phyloP scores from a whole-genome alignment of 169 alveolate genomes.

The Plasmodium gallinaceum region DNA sequence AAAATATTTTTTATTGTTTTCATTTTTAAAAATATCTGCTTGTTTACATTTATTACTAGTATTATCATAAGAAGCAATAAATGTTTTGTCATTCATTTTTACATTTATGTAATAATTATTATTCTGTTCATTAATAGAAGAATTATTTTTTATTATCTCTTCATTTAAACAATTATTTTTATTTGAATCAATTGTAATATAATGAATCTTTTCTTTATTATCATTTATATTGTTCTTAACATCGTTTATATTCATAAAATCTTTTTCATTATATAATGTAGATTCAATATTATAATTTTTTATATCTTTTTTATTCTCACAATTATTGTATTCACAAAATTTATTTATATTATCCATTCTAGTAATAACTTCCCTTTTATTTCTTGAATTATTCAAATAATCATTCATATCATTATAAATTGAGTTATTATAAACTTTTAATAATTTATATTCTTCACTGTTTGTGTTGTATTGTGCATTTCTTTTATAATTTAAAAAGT shows the following conservation, averaged over 20 bases:
- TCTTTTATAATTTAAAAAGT: too few species aligned
- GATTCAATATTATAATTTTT: neutral
- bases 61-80: slow-evolving; percentile 3
- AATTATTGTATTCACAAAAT: neutral
- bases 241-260: neutral
- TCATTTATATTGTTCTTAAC: neutral
- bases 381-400: too few species aligned
- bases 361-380: neutral
- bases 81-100: neutral
- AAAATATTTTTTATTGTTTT: neutral
- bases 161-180: neutral
- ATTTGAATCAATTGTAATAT: neutral
- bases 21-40: neutral
- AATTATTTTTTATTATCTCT: neutral
- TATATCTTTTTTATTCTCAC: neutral
- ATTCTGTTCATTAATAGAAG: neutral
- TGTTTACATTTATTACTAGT: slow-evolving; percentile 1
- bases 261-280: neutral
- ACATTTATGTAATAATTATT: neutral
- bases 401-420: too few species aligned
- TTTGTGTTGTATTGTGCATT: too few species aligned
- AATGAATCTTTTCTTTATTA: neutral
- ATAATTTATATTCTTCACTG: too few species aligned
- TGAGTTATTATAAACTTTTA: too few species aligned
- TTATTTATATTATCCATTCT: neutral